A percentile compares a stretch with the other conserved stretches of the same genome.
Evolutionary conservation across 805 yeast species (phyloP).

Genomic region (Ascoidea rubescens): DNA sequence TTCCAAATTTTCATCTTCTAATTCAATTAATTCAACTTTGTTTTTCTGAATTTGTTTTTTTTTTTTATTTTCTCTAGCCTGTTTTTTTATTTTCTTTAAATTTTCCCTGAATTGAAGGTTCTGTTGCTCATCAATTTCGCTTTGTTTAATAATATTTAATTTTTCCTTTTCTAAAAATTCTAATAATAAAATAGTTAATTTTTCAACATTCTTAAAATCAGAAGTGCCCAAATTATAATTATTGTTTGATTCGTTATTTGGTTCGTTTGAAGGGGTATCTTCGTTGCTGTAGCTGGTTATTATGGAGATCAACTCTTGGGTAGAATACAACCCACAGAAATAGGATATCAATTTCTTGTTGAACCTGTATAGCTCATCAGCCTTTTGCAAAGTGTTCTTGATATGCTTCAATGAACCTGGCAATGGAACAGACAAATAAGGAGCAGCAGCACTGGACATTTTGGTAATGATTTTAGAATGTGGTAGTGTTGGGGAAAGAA

Average conservation of each 20-base stretch:
- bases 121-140: no score
- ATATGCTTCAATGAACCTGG: background rate
- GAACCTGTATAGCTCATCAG: background rate
- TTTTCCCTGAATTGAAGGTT: no score
- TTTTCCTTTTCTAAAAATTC: background rate
- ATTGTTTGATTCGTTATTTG: no score
- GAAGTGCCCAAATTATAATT: no score
- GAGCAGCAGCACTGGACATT: background rate
- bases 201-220: background rate
- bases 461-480: no score
- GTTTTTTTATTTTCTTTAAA: background rate
- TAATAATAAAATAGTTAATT: background rate
- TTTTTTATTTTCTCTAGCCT: background rate
- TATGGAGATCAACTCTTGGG: background rate
- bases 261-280: background rate
- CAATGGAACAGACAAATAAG: background rate
- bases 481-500: no score
- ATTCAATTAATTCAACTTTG: background rate
- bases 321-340: background rate
- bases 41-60: no score
- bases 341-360: background rate
- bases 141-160: no score
- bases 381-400: background rate
- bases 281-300: background rate
- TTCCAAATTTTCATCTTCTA: background rate